phyloP scores from a whole-genome alignment of 805 yeast species.

The Pichia californica region DNA sequence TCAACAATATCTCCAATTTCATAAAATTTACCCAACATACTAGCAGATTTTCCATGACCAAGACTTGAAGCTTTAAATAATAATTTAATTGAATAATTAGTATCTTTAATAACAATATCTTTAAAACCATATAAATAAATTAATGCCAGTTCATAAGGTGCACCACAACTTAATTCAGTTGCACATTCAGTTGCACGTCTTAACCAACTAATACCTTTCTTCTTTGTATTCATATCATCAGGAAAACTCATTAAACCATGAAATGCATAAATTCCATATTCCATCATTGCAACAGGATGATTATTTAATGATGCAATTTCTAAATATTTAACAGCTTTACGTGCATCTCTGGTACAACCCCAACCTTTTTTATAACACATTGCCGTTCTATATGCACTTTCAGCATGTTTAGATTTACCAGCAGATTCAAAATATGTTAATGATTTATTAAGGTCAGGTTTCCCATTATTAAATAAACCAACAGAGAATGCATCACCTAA shows the following conservation, averaged over 20 bases:
- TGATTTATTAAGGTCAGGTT: constrained; percentile 71
- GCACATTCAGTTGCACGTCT: constrained; percentile 82
- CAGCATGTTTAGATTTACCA: constrained; percentile 90
- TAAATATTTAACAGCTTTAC: constrained; percentile 76
- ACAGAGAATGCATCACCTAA: constrained; percentile 86
- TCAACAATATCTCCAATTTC: constrained; percentile 75
- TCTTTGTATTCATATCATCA: constrained; percentile 60
- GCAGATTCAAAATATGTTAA: constrained; percentile 75
- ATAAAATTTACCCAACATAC: constrained; percentile 74
- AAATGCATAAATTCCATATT: constrained; percentile 81
- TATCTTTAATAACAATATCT: constrained; percentile 82
- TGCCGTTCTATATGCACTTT: constrained; percentile 86
- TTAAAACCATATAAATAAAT: constrained; percentile 78
- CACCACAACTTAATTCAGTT: constrained; percentile 80
- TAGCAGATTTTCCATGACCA: constrained; percentile 76
- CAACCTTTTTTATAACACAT: constrained; percentile 90
- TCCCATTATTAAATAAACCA: constrained; percentile 62
- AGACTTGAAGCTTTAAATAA: constrained; percentile 85
- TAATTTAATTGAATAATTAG: constrained; percentile 75
- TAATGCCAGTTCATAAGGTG: constrained; percentile 87
- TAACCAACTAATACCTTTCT: constrained; percentile 89
- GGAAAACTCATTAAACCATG: constrained; percentile 79
- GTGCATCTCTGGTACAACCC: constrained; percentile 84
- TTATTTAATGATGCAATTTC: constrained; percentile 84
- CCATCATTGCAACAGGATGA: constrained; percentile 96